These are phyloP conservation scores for Malus asiatica DNA, from an alignment of 306 rosid species.

Conservation along the genomic window DNA sequence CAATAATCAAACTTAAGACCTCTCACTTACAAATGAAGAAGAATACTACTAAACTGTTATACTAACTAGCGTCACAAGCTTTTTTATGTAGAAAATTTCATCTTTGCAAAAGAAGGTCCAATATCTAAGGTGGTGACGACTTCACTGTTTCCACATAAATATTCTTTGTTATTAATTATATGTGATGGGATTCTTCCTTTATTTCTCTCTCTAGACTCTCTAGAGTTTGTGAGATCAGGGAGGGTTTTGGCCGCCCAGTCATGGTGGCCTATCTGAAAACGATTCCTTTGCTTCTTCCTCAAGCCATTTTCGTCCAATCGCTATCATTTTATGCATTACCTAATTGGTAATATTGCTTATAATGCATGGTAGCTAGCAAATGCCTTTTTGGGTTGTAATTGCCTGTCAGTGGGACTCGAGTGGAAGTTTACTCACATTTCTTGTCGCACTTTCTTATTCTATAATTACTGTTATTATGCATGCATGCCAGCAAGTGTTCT, in stretches of 20 bases:
- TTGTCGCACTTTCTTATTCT: neutral
- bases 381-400: conserved; percentile 3
- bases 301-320: conserved; percentile 51
- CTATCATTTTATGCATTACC: conserved; percentile 33
- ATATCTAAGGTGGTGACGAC: conserved; percentile 33
- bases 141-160: conserved; percentile 47
- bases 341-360: conserved; percentile 25
- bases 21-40: too few species aligned
- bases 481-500: neutral
- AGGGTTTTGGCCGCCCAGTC: conserved; percentile 41
- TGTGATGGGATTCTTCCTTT: conserved; percentile 28
- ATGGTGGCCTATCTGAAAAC: conserved; percentile 33
- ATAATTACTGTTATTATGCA: neutral
- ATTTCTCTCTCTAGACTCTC: neutral
- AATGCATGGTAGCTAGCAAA: neutral
- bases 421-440: conserved; percentile 17
- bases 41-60: rapidly evolving
- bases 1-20: too few species aligned
- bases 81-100: too few species aligned
- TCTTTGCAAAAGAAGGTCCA: conserved; percentile 23
- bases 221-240: conserved; percentile 16
- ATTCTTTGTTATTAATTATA: conserved; percentile 30
- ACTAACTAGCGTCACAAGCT: too few species aligned
- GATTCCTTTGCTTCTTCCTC: conserved; percentile 75
- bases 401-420: conserved; percentile 18